phyloP scores from a whole-genome alignment of 352 stramenopile species.

The Phytophthora meadii region DNA sequence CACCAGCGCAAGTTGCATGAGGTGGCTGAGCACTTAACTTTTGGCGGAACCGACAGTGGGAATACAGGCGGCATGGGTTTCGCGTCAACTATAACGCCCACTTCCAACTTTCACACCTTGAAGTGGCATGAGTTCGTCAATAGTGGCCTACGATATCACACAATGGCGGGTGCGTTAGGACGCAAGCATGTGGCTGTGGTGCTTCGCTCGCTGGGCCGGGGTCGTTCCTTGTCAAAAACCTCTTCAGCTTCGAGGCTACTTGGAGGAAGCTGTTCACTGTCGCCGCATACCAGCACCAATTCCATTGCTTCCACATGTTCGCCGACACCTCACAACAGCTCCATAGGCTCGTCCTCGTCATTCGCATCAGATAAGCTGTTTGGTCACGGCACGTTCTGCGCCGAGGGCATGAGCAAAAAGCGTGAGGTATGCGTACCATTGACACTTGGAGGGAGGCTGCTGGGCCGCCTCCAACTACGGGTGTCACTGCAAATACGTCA shows the following conservation, averaged over 20 bases:
- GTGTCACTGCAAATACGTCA: slow-evolving; percentile 62
- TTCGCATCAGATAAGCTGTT: slow-evolving; percentile 55
- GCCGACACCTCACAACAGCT: slow-evolving; percentile 34
- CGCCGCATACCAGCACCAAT: slow-evolving; percentile 27
- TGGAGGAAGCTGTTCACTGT: slow-evolving; percentile 34
- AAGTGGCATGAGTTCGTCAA: slow-evolving; percentile 81
- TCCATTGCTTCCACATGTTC: slow-evolving; percentile 43
- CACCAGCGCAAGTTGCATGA: slow-evolving; percentile 82
- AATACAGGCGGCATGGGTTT: slow-evolving; percentile 40
- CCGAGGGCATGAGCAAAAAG: slow-evolving; percentile 56
- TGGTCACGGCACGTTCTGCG: slow-evolving; percentile 74
- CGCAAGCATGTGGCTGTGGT: slow-evolving; percentile 76
- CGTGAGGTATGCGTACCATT: slow-evolving; percentile 63
- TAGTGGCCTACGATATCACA: slow-evolving; percentile 68
- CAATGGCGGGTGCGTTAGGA: slow-evolving; percentile 47
- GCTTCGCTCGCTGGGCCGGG: slow-evolving; percentile 47
- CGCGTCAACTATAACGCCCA: slow-evolving; percentile 56
- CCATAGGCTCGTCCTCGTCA: slow-evolving; percentile 27
- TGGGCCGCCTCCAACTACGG: slow-evolving; percentile 63
- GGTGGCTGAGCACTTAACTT: slow-evolving; percentile 77
- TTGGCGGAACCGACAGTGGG: slow-evolving; percentile 39
- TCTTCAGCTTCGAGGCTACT: slow-evolving; percentile 37
- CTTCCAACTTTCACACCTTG: slow-evolving; percentile 76
- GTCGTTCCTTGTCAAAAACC: slow-evolving; percentile 38
- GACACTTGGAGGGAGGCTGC: slow-evolving; percentile 67